These are phyloP conservation scores for Lotus japonicus DNA, from an alignment of 306 rosid genomes.

Conservation along the genomic window DNA sequence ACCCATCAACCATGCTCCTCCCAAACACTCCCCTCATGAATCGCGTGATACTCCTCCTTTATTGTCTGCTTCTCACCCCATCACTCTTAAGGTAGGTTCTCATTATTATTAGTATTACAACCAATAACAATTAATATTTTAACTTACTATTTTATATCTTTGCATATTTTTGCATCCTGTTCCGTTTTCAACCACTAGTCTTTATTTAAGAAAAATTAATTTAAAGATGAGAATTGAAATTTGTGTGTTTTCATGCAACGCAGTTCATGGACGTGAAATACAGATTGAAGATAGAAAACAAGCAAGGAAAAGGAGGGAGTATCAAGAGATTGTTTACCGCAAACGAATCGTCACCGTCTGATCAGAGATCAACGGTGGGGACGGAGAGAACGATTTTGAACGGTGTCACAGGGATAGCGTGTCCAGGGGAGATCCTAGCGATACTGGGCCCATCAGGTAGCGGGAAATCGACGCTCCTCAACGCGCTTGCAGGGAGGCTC, in stretches of 20 bases:
- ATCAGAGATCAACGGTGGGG: constrained; percentile 19
- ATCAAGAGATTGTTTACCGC: constrained; percentile 25
- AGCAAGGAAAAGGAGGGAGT: constrained; percentile 18
- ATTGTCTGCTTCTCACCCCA: constrained; percentile 43
- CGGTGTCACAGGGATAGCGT: constrained; percentile 67
- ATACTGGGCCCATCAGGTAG: constrained; percentile 88
- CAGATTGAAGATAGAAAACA: constrained; percentile 40
- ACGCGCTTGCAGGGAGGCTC: constrained; percentile 63
- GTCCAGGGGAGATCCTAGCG: constrained; percentile 79
- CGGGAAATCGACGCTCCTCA: constrained; percentile 82
- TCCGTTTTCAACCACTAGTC: too few relatives aligned
- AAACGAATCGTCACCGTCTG: not conserved
- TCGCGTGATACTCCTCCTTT: constrained; percentile 42
- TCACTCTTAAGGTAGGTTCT: constrained; percentile 59
- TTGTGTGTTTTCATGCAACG: constrained; percentile 42
- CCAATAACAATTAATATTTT: too few relatives aligned
- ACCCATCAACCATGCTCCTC: not conserved
- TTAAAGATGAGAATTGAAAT: not conserved
- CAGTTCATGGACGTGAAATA: constrained; percentile 76
- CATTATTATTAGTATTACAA: too few relatives aligned
- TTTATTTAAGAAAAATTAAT: too few relatives aligned
- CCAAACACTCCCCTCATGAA: constrained; percentile 29
- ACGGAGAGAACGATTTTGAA: constrained; percentile 54
- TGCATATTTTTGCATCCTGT: too few relatives aligned
- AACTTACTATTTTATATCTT: too few relatives aligned